These are phyloP conservation scores for Lasiodiplodia hormozganensis DNA, from an alignment of 2,329 filamentous ascomycete species.

Conservation along the genomic window DNA sequence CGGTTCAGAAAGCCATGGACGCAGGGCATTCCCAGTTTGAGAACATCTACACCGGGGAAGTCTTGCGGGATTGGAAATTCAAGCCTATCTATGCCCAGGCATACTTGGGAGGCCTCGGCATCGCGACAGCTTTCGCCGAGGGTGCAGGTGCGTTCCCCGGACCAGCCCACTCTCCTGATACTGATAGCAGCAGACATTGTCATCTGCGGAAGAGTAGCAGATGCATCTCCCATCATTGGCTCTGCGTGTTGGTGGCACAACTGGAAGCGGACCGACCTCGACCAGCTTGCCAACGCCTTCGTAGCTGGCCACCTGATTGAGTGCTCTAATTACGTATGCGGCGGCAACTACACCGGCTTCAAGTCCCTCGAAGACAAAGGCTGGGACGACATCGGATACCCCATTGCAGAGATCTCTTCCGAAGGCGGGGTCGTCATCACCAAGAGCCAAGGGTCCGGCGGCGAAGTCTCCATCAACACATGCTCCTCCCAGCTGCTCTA, in stretches of 20 bases:
- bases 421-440: constrained; percentile 39
- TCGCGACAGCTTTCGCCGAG: constrained; percentile 48
- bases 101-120: constrained; percentile 54
- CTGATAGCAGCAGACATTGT: constrained; percentile 45
- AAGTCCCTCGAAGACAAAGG: constrained; percentile 44
- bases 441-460: constrained; percentile 34
- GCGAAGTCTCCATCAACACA: constrained; percentile 33
- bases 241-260: constrained; percentile 55
- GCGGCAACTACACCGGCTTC: constrained; percentile 55
- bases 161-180: background rate
- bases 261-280: constrained; percentile 48
- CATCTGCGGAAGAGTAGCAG: constrained; percentile 53
- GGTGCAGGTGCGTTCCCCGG: constrained; percentile 42
- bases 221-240: constrained; percentile 53
- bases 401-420: constrained; percentile 41
- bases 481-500: constrained; percentile 33
- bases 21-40: constrained; percentile 46
- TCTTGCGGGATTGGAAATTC: constrained; percentile 45
- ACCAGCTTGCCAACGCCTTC: constrained; percentile 52
- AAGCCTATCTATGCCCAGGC: constrained; percentile 46
- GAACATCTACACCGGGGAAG: constrained; percentile 49
- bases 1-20: constrained; percentile 43
- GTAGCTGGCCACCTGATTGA: constrained; percentile 55
- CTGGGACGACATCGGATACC: constrained; percentile 44
- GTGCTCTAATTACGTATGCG: constrained; percentile 52